A percentile compares a stretch with the other conserved stretches of the same genome.
phyloP scores from a whole-genome alignment of 1,139 yeast genomes.

The Lodderomyces theae region DNA sequence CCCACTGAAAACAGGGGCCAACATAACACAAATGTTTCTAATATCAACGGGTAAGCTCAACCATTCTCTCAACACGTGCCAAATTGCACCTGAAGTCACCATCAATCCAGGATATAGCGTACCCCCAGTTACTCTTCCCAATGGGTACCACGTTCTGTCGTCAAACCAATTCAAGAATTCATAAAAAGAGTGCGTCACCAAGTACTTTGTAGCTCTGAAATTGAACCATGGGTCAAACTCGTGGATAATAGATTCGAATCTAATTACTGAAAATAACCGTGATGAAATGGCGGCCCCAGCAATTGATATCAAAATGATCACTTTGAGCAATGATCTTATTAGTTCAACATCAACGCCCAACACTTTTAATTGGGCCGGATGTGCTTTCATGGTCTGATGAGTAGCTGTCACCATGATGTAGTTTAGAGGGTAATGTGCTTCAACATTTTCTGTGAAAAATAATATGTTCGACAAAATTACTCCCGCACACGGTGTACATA shows the following conservation, averaged over 20 bases:
- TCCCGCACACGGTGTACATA: conserved; percentile 1
- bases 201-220: conserved; percentile 88
- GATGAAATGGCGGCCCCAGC: conserved; percentile 92
- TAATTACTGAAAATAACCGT: conserved; percentile 73
- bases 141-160: conserved; percentile 98
- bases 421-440: too few species aligned
- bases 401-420: neutral
- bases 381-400: conserved; percentile 13
- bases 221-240: conserved; percentile 99
- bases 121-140: conserved; percentile 99
- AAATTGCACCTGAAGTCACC: conserved; percentile 93
- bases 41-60: conserved; percentile 86
- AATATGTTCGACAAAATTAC: neutral
- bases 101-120: conserved; percentile 96
- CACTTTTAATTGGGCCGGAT: conserved; percentile 23
- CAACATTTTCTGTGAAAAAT: too few species aligned
- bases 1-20: conserved; percentile 96
- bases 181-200: conserved; percentile 79
- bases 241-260: conserved; percentile 95
- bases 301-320: conserved; percentile 63
- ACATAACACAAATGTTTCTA: conserved; percentile 89
- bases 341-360: conserved; percentile 40
- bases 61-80: conserved; percentile 64
- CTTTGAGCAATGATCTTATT: conserved; percentile 52
- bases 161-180: conserved; percentile 98